phyloP scores from a whole-genome alignment of 352 stramenopile genomes.

The Elongisporangium anandrum region DNA sequence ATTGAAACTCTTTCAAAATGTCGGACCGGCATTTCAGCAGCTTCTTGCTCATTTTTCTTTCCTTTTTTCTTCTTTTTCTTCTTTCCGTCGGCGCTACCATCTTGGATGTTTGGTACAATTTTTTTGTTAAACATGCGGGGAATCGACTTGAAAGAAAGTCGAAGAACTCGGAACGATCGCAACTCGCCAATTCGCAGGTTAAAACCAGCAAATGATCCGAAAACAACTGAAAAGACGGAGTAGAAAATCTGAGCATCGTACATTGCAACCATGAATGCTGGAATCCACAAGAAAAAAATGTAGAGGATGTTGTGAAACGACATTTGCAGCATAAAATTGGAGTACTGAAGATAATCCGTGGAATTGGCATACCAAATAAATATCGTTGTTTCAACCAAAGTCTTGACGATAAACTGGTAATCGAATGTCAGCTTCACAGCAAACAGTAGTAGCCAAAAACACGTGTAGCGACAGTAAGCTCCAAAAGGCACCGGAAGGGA shows the following conservation, averaged over 20 bases:
- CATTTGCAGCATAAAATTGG: constrained; percentile 79
- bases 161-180: constrained; percentile 79
- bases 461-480: constrained; percentile 72
- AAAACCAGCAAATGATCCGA: constrained; percentile 79
- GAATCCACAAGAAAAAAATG: constrained; percentile 81
- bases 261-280: constrained; percentile 80
- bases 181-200: constrained; percentile 84
- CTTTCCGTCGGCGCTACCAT: constrained; percentile 36
- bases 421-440: constrained; percentile 76
- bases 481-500: constrained; percentile 68
- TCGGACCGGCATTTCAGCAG: constrained; percentile 56
- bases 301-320: constrained; percentile 86
- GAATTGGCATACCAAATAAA: constrained; percentile 82
- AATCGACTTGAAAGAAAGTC: constrained; percentile 84
- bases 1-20: constrained; percentile 82
- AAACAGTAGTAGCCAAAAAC: constrained; percentile 80
- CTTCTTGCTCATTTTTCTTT: constrained; percentile 69
- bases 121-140: constrained; percentile 87
- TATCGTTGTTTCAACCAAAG: constrained; percentile 76
- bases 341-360: constrained; percentile 72
- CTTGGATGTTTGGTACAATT: constrained; percentile 82
- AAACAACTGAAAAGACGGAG: constrained; percentile 69
- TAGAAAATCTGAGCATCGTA: constrained; percentile 89
- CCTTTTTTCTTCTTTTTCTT: constrained; percentile 74
- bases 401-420: constrained; percentile 86